Percentiles rank a stretch among this genome's conserved stretches.
Conservation (phyloP, 2,329 filamentous ascomycete species). For the Huntiella moniliformis region DNA sequence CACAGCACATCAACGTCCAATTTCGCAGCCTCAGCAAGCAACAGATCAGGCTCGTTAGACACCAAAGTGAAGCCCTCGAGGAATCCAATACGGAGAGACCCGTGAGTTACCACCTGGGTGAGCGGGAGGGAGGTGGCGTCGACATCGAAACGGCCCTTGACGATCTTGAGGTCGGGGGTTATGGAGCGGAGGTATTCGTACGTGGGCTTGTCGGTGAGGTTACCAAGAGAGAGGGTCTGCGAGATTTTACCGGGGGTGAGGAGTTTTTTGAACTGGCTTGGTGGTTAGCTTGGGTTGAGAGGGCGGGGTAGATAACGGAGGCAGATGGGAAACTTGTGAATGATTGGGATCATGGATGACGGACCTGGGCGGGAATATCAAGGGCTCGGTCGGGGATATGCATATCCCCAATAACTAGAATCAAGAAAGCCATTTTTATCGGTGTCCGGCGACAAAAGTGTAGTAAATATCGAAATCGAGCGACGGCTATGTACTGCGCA, state of each 20-base stretch:
- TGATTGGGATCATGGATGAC: slow-evolving; percentile 6
- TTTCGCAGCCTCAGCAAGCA: slow-evolving; percentile 48
- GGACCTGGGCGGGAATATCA: slow-evolving; percentile 77
- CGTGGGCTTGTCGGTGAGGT: slow-evolving; percentile 60
- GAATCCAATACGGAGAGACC: slow-evolving; percentile 45
- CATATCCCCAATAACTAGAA: slow-evolving; percentile 80
- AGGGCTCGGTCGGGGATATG: slow-evolving; percentile 86
- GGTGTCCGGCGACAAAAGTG: not conserved
- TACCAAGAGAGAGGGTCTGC: slow-evolving; percentile 63
- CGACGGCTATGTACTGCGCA: not conserved
- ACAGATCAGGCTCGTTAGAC: slow-evolving; percentile 45
- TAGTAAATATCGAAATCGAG: not conserved
- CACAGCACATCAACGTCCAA: slow-evolving; percentile 51
- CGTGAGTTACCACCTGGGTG: slow-evolving; percentile 47
- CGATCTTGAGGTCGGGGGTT: slow-evolving; percentile 52
- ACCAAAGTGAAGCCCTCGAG: slow-evolving; percentile 51
- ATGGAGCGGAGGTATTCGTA: slow-evolving; percentile 65
- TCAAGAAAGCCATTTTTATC: slow-evolving; percentile 64
- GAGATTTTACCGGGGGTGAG: slow-evolving; percentile 68
- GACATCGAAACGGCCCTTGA: slow-evolving; percentile 48
- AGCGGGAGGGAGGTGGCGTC: slow-evolving; percentile 47
- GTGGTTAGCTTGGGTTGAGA: not conserved
- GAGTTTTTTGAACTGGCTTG: slow-evolving; percentile 59
- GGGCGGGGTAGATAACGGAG: not conserved
- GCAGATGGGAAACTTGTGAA: not conserved